Evolutionary conservation across 2,329 filamentous ascomycete species (phyloP).

Genomic region (Sporothrix curviconia): DNA sequence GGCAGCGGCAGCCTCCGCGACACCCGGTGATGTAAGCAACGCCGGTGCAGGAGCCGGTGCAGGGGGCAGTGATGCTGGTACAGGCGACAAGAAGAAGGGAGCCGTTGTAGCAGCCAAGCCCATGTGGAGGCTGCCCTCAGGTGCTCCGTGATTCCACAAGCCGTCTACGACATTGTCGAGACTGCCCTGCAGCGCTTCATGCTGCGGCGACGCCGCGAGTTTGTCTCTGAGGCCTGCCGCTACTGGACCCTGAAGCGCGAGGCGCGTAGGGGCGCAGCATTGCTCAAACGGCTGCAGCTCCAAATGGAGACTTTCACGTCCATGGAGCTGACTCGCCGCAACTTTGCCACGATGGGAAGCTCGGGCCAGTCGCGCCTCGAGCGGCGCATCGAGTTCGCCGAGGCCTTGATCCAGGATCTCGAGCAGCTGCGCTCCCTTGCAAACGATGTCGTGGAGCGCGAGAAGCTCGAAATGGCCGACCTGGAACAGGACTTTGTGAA

Average conservation of each 20-base stretch:
- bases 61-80: not conserved
- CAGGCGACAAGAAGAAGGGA: conserved; percentile 58
- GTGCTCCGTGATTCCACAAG: conserved; percentile 90
- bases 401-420: conserved; percentile 68
- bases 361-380: conserved; percentile 70
- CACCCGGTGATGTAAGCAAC: conserved; percentile 40
- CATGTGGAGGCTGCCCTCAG: conserved; percentile 88
- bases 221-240: conserved; percentile 83
- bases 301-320: conserved; percentile 96
- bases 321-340: conserved; percentile 91
- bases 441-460: conserved; percentile 65
- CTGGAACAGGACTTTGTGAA: conserved; percentile 76
- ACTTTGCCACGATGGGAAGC: conserved; percentile 92
- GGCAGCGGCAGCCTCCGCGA: not conserved
- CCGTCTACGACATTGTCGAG: conserved; percentile 81
- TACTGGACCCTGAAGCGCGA: conserved; percentile 98
- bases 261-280: conserved; percentile 78
- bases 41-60: not conserved
- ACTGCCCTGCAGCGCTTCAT: conserved; percentile 75
- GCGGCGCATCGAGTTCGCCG: conserved; percentile 81
- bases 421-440: conserved; percentile 67
- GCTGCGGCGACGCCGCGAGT: conserved; percentile 79
- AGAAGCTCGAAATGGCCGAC: conserved; percentile 74
- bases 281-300: conserved; percentile 86
- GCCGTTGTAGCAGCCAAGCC: conserved; percentile 44